phyloP scores from a whole-genome alignment of 1,139 yeast genomes.

The Diutina pseudorugosa region DNA sequence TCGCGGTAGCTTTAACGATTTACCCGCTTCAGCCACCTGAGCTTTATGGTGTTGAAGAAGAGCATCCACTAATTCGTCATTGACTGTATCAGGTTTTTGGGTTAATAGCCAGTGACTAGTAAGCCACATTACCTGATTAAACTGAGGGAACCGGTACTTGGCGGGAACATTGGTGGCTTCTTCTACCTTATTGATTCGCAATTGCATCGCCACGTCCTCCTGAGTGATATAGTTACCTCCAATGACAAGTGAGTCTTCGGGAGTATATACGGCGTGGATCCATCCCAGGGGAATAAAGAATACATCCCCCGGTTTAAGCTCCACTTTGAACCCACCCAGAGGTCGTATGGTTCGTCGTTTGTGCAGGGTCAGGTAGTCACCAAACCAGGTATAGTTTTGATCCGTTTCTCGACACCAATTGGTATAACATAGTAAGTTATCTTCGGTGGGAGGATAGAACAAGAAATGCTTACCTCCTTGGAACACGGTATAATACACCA shows the following conservation, averaged over 20 bases:
- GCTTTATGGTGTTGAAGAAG: not conserved
- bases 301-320: constrained; percentile 57
- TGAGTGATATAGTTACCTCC: constrained; percentile 81
- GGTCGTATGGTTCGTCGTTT: constrained; percentile 17
- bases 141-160: constrained; percentile 68
- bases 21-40: not conserved
- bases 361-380: constrained; percentile 27
- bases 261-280: constrained; percentile 87
- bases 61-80: not conserved
- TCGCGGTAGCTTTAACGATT: not conserved
- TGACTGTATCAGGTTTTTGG: not conserved
- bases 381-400: constrained; percentile 59
- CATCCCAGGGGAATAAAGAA: constrained; percentile 84
- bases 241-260: constrained; percentile 65
- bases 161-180: constrained; percentile 58
- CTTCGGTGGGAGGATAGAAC: constrained; percentile 64
- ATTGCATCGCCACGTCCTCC: constrained; percentile 49
- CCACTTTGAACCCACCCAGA: constrained; percentile 49
- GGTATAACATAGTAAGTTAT: constrained; percentile 48
- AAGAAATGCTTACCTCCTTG: constrained; percentile 63
- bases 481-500: constrained; percentile 77
- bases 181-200: constrained; percentile 52
- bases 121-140: constrained; percentile 60
- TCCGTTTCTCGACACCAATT: constrained; percentile 62
- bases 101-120: constrained; percentile 21